A percentile compares a stretch with the other conserved stretches of the same genome.
These are phyloP conservation scores for Gynochthodes officinalis DNA, from an alignment of 257 asterid genomes.

Conservation along the genomic window DNA sequence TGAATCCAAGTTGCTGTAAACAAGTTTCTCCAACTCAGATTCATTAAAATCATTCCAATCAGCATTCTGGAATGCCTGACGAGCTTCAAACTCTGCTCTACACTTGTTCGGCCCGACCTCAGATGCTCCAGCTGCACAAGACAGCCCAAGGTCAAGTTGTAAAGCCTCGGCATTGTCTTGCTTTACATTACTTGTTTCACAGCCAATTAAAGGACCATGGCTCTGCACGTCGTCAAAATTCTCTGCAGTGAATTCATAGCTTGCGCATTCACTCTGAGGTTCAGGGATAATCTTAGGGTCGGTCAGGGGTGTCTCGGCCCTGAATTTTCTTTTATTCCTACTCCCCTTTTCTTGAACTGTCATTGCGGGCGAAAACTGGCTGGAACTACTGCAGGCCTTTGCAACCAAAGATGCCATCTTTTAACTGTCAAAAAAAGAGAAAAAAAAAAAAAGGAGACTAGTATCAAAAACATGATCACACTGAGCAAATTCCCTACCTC, in stretches of 20 bases:
- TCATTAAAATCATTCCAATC: conserved; percentile 94
- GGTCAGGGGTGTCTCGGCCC: conserved; percentile 75
- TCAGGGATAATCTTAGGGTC: conserved; percentile 56
- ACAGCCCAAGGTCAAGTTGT: conserved; percentile 79
- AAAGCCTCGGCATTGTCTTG: conserved; percentile 53
- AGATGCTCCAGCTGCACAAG: conserved; percentile 54
- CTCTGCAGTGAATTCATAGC: conserved; percentile 77
- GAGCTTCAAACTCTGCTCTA: conserved; percentile 50
- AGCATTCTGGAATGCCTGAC: conserved; percentile 59
- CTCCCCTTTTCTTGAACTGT: conserved; percentile 71
- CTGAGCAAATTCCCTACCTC: conserved; percentile 11
- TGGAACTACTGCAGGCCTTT: conserved; percentile 59
- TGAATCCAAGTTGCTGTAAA: conserved; percentile 67
- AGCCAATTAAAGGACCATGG: conserved; percentile 41
- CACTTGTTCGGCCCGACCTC: conserved; percentile 39
- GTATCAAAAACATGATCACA: conserved; percentile 21
- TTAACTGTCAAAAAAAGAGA: conserved; percentile 43
- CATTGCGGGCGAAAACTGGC: conserved; percentile 59
- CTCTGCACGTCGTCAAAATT: conserved; percentile 46
- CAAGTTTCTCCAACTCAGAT: conserved; percentile 82
- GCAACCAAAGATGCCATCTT: conserved; percentile 80
- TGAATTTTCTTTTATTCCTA: conserved; percentile 89
- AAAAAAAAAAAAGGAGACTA: conserved; percentile 23
- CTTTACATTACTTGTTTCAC: conserved; percentile 54
- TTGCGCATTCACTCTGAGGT: conserved; percentile 55